phyloP scores from a whole-genome alignment of 495 filamentous ascomycete genomes.

The Trichoderma asperelloides region DNA sequence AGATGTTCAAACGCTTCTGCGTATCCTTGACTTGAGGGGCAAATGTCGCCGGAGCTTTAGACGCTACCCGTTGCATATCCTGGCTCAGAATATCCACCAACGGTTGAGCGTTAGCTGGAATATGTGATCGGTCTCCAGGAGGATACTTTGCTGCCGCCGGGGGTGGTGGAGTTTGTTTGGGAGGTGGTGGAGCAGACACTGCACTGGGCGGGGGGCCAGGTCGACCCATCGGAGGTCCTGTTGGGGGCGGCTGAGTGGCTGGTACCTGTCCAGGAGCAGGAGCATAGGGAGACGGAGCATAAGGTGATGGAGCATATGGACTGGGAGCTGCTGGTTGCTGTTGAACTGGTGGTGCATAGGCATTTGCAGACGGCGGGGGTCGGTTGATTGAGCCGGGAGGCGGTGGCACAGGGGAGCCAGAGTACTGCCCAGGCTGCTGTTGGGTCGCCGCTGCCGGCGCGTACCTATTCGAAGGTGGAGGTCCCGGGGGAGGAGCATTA shows the following conservation, averaged over 20 bases:
- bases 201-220: slow-evolving; percentile 40
- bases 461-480: slow-evolving; percentile 73
- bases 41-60: slow-evolving; percentile 71
- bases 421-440: slow-evolving; percentile 43
- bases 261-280: slow-evolving; percentile 13
- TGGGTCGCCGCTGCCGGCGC: slow-evolving; percentile 65
- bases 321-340: slow-evolving; percentile 19
- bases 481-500: slow-evolving; percentile 67
- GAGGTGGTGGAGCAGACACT: slow-evolving; percentile 34
- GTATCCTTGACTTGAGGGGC: slow-evolving; percentile 83
- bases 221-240: slow-evolving; percentile 20
- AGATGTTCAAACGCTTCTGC: slow-evolving; percentile 78
- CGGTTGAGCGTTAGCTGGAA: slow-evolving; percentile 62
- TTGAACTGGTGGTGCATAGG: slow-evolving; percentile 47
- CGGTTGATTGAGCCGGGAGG: slow-evolving; percentile 20
- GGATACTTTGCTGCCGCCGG: slow-evolving; percentile 56
- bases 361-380: slow-evolving; percentile 41
- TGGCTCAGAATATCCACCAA: slow-evolving; percentile 71
- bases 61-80: slow-evolving; percentile 83
- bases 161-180: slow-evolving; percentile 18
- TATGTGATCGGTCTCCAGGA: slow-evolving; percentile 84
- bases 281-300: slow-evolving; percentile 10
- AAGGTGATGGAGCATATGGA: slow-evolving; percentile 29
- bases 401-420: slow-evolving; percentile 32
- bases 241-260: slow-evolving; percentile 19